A percentile compares a stretch with the other conserved stretches of the same genome.
Evolutionary conservation across 495 filamentous ascomycete genomes (phyloP).

Genomic region (Talaromyces trachyspermus): DNA sequence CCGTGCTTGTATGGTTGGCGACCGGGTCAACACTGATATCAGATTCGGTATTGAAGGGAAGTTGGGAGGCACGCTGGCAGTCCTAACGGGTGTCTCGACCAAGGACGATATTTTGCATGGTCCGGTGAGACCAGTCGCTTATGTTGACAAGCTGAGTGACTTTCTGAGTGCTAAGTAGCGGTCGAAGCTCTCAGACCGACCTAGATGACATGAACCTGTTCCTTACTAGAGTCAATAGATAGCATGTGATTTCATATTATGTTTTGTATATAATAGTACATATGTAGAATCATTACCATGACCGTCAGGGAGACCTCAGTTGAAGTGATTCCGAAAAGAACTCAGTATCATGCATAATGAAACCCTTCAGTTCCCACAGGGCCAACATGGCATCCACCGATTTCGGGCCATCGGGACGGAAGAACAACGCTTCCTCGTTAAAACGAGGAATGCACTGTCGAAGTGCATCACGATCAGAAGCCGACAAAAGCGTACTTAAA

Average conservation of each 20-base stretch:
- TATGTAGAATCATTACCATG: too few species aligned
- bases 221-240: too few species aligned
- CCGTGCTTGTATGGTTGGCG: slow-evolving; percentile 91
- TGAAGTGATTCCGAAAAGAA: not conserved
- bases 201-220: too few species aligned
- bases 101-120: slow-evolving; percentile 73
- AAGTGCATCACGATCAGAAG: slow-evolving; percentile 24
- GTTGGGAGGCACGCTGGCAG: slow-evolving; percentile 83
- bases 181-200: not conserved
- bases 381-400: slow-evolving; percentile 46
- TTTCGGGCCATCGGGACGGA: slow-evolving; percentile 23
- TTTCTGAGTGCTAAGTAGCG: slow-evolving; percentile 34
- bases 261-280: too few species aligned
- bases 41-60: slow-evolving; percentile 87
- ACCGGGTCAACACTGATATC: slow-evolving; percentile 92
- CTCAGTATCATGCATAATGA: slow-evolving; percentile 26
- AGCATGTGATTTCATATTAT: too few species aligned
- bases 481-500: slow-evolving; percentile 29
- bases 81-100: slow-evolving; percentile 82
- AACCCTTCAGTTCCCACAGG: slow-evolving; percentile 65
- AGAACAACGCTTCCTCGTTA: slow-evolving; percentile 24
- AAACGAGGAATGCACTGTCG: slow-evolving; percentile 17
- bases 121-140: slow-evolving; percentile 64
- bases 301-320: too few species aligned
- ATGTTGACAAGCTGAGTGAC: slow-evolving; percentile 78